Evolutionary conservation across 306 rosid genomes (phyloP), one percentile per base, ranked within the genome.

Genomic region (Medicago lupulina): DNA sequence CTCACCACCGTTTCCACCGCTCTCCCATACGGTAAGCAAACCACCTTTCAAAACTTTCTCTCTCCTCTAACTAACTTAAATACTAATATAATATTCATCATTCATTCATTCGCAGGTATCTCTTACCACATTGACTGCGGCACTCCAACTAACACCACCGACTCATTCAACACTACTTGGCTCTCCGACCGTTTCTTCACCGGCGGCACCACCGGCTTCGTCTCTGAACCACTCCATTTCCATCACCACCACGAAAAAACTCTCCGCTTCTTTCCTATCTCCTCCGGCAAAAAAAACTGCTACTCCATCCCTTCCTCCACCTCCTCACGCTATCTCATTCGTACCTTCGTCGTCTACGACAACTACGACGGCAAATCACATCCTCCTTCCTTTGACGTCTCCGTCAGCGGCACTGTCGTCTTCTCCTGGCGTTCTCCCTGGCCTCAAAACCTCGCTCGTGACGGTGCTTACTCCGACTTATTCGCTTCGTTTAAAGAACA

Each of bases 381-480:
- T 67, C 73, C 97, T 11, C 98, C 97, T 3, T 90, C 97, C 49
- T 95, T 95, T 36, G 98, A 95, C 58, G 90, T 86, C 59, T 87
- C 97, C 67, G 89, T 92, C 38, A 86, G 81, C 28, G 91, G 91
- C 14, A 95, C 98, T 17, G 63, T 92, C 1, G 96, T 95, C 17
- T 92, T 90, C 85, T 83, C 89, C 74, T 95, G 98, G 98, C 93
- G 93, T 47, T 88, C 97, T 5, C 98, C 97, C 3, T 95, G 97
- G 98, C 58, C 85, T 0, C 89, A 83, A 47, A 69, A 84, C 21
- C 67, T 87, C 5, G 80, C 93, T n/a, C 88, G 87, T 23, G 70
- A 71, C 58, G 97, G 98, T 12, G 97, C 97, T 0, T 95, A 95
- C 83, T 87, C 98, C 2, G 98, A 92, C 85, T 91, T 95, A 76